Evolutionary conservation across 768 basidiomycete species (phyloP).

Genomic region (Melanogaster broomeanus): DNA sequence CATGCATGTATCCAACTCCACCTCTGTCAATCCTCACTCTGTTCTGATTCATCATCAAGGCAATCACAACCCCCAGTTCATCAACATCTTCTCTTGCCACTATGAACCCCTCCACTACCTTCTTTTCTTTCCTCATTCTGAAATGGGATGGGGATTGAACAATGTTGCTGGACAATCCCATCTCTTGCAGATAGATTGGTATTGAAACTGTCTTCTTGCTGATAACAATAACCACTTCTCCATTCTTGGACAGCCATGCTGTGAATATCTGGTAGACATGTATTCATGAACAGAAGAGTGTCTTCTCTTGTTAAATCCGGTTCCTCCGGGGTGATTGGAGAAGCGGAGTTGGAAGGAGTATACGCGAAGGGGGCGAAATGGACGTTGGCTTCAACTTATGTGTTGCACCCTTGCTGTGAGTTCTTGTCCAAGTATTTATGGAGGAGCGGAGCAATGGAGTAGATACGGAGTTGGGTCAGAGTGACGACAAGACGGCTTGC

Average conservation of each 20-base stretch:
- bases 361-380: no score
- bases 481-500: no score
- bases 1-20: background rate
- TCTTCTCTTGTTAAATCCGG: constrained; percentile 31
- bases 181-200: constrained; percentile 36
- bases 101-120: constrained; percentile 28
- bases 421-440: no score
- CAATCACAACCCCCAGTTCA: background rate
- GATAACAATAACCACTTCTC: constrained; percentile 32
- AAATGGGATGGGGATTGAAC: constrained; percentile 34
- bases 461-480: no score
- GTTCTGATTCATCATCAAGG: background rate
- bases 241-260: constrained; percentile 35
- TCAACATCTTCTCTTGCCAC: background rate
- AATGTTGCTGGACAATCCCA: background rate
- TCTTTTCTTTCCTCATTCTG: constrained; percentile 27
- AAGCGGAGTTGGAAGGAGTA: no score
- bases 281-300: constrained; percentile 35
- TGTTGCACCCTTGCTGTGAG: no score
- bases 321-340: no score
- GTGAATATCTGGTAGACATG: constrained; percentile 44
- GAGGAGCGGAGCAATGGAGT: no score
- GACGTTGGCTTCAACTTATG: no score
- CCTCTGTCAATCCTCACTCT: background rate
- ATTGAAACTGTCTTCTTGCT: constrained; percentile 31